These are phyloP conservation scores for Hypoxylon lienhwacheense DNA, from an alignment of 495 filamentous ascomycete genomes.

Conservation along the genomic window DNA sequence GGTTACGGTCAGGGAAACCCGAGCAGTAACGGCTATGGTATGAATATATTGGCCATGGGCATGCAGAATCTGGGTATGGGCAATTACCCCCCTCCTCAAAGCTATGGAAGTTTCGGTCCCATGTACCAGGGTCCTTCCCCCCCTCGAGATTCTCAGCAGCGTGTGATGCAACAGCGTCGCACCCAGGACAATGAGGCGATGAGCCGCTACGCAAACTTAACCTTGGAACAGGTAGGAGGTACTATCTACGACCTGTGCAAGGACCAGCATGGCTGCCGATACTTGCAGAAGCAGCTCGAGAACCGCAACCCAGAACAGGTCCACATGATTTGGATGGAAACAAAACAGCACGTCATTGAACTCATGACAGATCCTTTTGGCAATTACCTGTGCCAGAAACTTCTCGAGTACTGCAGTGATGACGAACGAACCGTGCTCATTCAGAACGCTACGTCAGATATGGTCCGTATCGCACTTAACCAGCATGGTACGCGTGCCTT, in stretches of 20 bases:
- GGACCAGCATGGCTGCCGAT: slow-evolving; percentile 96
- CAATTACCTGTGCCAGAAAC: slow-evolving; percentile 97
- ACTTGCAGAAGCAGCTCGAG: slow-evolving; percentile 95
- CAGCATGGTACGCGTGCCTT: slow-evolving; percentile 94
- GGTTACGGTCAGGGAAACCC: slow-evolving; percentile 33
- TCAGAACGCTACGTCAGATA: slow-evolving; percentile 78
- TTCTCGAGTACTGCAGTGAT: slow-evolving; percentile 89
- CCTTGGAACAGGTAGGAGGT: slow-evolving; percentile 75
- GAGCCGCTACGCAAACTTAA: slow-evolving; percentile 73
- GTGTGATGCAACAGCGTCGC: slow-evolving; percentile 69
- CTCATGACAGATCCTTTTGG: slow-evolving; percentile 99
- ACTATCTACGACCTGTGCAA: slow-evolving; percentile 88
- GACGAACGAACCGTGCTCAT: slow-evolving; percentile 92
- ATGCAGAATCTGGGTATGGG: slow-evolving; percentile 62
- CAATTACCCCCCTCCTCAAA: slow-evolving; percentile 54
- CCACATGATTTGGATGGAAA: slow-evolving; percentile 90
- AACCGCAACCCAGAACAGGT: slow-evolving; percentile 80
- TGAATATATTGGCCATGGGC: slow-evolving; percentile 60
- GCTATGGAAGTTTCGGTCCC: slow-evolving; percentile 49
- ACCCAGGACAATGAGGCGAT: slow-evolving; percentile 65
- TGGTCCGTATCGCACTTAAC: slow-evolving; percentile 91
- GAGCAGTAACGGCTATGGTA: slow-evolving; percentile 42
- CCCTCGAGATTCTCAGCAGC: slow-evolving; percentile 66
- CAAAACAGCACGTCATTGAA: slow-evolving; percentile 87
- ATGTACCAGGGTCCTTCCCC: slow-evolving; percentile 50